These are phyloP conservation scores for Afroboletus lepidellus DNA, from an alignment of 1,284 basidiomycete species.

Conservation along the genomic window DNA sequence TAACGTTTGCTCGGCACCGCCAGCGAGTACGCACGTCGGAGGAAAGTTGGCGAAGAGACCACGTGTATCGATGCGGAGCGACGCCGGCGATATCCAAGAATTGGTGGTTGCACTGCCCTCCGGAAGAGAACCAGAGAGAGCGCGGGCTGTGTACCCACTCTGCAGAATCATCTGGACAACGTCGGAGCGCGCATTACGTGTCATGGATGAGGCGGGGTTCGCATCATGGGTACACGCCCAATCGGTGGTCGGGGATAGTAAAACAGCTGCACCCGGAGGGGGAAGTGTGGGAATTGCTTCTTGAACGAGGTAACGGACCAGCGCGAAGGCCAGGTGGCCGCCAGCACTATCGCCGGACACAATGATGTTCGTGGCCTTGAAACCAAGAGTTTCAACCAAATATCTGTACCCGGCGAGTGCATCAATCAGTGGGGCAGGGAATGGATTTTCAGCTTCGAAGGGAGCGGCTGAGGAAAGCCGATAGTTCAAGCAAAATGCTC, in stretches of 20 bases:
- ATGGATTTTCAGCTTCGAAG: conserved; percentile 1
- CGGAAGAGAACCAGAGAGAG: background rate
- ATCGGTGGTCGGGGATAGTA: background rate
- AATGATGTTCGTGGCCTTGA: background rate
- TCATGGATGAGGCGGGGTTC: background rate
- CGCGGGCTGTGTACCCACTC: conserved; percentile 1
- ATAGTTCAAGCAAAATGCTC: conserved; percentile 6
- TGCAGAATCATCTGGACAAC: background rate
- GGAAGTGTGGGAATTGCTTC: background rate
- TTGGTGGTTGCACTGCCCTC: conserved; percentile 1
- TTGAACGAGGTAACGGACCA: background rate
- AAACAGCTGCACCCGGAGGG: background rate
- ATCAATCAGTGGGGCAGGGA: conserved; percentile 1
- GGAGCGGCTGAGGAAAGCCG: conserved; percentile 4
- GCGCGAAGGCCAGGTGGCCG: background rate
- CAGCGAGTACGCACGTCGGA: background rate
- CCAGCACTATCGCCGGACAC: conserved; percentile 1
- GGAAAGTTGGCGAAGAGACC: background rate
- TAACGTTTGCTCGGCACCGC: conserved; percentile 2
- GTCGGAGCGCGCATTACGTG: background rate
- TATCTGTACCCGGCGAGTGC: conserved; percentile 4
- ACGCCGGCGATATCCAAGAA: conserved; percentile 1
- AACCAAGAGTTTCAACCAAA: conserved; percentile 1
- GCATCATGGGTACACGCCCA: background rate
- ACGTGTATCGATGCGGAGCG: background rate